Base-by-base conservation (phyloP, 1,139 yeast genomes). In the Suhomyces coccinellae region DNA sequence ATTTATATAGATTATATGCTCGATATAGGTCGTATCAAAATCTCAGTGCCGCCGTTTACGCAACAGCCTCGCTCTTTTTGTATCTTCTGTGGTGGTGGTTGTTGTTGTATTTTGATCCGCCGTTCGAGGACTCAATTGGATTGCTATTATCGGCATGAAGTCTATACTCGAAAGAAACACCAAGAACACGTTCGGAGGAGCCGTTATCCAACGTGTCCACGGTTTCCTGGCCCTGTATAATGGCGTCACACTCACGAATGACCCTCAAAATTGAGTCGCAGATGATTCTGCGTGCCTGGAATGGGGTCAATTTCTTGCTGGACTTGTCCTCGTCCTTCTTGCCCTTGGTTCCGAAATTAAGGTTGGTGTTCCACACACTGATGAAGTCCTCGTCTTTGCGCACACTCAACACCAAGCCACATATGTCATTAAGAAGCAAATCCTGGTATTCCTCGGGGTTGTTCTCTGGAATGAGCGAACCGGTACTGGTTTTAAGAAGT, bases 301-400 rank as follows among this genome's bases (percentile, higher is more conserved):
- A 73, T 31, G 71, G 64, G 7, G 79, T 72, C 46, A 75, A 60
- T 42, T 66, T 67, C 47, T 66, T 67, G 31, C 52, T 46, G 24
- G 47, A 47, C 33, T 56, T 54, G 26, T 57, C 56, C 15, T 56
- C 60, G 38, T 57, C 63, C 44, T 59, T 64, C 41, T 60, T 63
- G 45, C 34, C 43, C 41, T 46, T 53, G 43, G 44, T 26, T 6
- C 43, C 36, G 37, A 71, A 71, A 46, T 69, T 67, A 44, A 75
- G 58, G 58, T 78, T 77, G 15, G 78, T 69, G 59, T 79, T 79
- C 84, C 84, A 79, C 36, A 79, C 65, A 50, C 78, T 67, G 48
- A 79, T 69, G 38, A 77, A 73, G 51, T 76, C 80, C 48, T 76
- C 81, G 32, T 57, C 79, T 45, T 68, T 71, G 47, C 83, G 67